Conservation (phyloP, 2,329 filamentous ascomycete species). For the Lasiodiplodia hormozganensis region DNA sequence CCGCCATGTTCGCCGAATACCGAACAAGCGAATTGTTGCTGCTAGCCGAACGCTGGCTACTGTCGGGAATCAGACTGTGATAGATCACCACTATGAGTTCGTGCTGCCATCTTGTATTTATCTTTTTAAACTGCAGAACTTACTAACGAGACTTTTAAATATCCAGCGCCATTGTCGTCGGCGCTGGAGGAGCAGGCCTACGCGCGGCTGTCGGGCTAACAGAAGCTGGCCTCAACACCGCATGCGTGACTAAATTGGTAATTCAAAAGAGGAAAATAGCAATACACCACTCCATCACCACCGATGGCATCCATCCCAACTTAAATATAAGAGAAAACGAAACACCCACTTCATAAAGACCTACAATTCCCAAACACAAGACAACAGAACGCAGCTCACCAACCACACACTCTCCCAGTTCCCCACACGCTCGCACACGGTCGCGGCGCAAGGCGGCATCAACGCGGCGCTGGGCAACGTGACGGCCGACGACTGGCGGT, state of each 20-base stretch:
- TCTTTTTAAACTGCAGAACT: background rate
- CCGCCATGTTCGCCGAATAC: background rate
- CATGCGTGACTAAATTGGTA: slow-evolving; percentile 66
- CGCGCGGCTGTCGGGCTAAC: slow-evolving; percentile 69
- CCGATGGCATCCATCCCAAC: background rate
- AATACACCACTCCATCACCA: background rate
- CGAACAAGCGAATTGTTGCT: background rate
- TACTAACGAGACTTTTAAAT: background rate
- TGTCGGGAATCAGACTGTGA: slow-evolving; percentile 31
- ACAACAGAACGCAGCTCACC: too few species aligned
- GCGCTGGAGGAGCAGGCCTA: slow-evolving; percentile 68
- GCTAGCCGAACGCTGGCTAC: background rate
- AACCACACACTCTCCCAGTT: slow-evolving; percentile 44
- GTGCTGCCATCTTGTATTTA: background rate
- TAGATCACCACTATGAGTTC: slow-evolving; percentile 47
- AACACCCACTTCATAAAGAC: background rate
- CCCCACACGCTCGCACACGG: slow-evolving; percentile 69
- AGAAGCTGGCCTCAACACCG: slow-evolving; percentile 69
- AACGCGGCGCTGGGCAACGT: slow-evolving; percentile 65
- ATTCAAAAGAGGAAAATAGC: background rate
- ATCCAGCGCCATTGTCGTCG: slow-evolving; percentile 50
- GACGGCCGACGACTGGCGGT: slow-evolving; percentile 64
- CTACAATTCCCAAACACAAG: background rate
- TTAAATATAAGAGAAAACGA: background rate
- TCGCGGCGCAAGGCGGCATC: slow-evolving; percentile 72